phyloP scores from a whole-genome alignment of 257 asterid species.

The Lantana camara region DNA sequence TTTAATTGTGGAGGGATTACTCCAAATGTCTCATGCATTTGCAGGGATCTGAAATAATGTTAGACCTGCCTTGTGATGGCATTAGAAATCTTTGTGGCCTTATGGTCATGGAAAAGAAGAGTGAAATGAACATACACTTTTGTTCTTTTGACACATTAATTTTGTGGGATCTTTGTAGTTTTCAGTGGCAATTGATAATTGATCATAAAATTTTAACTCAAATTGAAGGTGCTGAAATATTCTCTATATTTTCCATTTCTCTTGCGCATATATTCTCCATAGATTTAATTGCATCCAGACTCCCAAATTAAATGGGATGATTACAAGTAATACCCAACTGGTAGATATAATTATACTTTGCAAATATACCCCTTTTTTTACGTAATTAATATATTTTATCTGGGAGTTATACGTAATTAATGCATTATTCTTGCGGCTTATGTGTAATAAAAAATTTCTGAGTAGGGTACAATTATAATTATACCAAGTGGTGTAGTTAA shows the following conservation, averaged over 20 bases:
- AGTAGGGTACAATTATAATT: too few relatives aligned
- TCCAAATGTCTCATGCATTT: constrained; percentile 8
- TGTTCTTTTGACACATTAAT: not conserved
- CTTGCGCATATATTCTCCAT: too few relatives aligned
- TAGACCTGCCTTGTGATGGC: constrained; percentile 1
- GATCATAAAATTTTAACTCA: not conserved
- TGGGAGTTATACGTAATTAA: too few relatives aligned
- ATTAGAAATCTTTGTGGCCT: not conserved
- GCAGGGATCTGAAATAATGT: constrained; percentile 11
- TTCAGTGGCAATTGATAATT: not conserved
- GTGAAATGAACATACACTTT: not conserved
- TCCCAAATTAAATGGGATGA: too few relatives aligned
- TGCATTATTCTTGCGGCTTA: too few relatives aligned
- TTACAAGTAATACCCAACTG: too few relatives aligned
- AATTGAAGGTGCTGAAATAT: not conserved
- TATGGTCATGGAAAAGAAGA: not conserved
- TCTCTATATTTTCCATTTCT: not conserved
- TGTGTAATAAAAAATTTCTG: too few relatives aligned
- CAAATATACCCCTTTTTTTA: too few relatives aligned
- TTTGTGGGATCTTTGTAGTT: constrained; percentile 4
- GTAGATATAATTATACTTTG: too few relatives aligned
- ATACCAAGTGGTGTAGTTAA: too few relatives aligned
- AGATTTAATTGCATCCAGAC: too few relatives aligned
- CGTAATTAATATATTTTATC: too few relatives aligned
- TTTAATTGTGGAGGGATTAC: constrained; percentile 18